Base-by-base conservation (phyloP, 2,329 filamentous ascomycete species). In the Amauroascus niger region DNA sequence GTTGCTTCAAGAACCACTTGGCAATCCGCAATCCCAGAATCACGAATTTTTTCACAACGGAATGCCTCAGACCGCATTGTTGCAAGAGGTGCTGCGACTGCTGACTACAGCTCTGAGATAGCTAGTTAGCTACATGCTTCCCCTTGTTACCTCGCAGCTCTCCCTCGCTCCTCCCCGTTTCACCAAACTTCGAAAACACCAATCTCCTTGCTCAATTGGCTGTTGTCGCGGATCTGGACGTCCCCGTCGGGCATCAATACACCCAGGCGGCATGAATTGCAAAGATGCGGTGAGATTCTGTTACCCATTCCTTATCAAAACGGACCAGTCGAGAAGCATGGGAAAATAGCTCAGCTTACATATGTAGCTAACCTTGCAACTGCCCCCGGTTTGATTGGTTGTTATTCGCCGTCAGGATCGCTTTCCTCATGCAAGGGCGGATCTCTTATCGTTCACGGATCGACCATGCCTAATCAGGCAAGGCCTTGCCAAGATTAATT, bases 371-470 rank as follows among this genome's bases (percentile, higher is more conserved):
- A 32, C 26, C 47, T 37, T 50, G 48, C 26, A 50, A 41, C 13
- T 32, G 18, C n/a, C 35, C 16, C 9, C 35, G 22, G 1, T 22
- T 18, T 33, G 26, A 50, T 41, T 50, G 48, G 48, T 24, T 32
- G 35, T 43, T 32, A 50, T 50, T 50, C 35, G 48, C 48, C 48
- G 35, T 32, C 35, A 6, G 16, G 48, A 50, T 50, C 48, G 48
- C n/a, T 16, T 37, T 43, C 33, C n/a, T 30, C 13, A 41, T 50
- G 48, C 48, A 50, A 50, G 48, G 48, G 48, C 48, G 18, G 26
- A 47, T 54, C 44, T 18, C 44, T 49, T 54, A 26, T 54, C 44
- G 33, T 39, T n/a, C 22, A 33, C 37, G 28, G 35, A 41, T 28
- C 16, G 8, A 18, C 47, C 35, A 40, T 30, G n/a, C 35, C 35